Base-by-base conservation (phyloP, 2,329 filamentous ascomycete species). In the Metarhizium album region DNA sequence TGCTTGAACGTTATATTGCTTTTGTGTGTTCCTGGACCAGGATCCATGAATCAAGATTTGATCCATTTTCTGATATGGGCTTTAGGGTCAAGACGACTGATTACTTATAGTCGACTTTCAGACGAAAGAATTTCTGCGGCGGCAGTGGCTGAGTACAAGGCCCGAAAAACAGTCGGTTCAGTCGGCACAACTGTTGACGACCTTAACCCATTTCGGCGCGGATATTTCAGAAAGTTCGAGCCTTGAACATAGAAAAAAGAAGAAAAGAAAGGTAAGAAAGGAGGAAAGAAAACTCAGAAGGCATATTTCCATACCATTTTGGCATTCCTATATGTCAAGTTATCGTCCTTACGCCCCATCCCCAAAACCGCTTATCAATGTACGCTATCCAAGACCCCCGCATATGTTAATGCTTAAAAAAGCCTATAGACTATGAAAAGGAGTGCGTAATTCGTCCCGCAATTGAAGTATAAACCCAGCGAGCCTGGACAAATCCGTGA, bases 41-140 rank as follows among this genome's bases (percentile, higher is more conserved):
- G 22, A 5, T 8, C 14, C 16, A 5, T 14, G 6, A 23, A 9
- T 2, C 40, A 23, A 18, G 4, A 42, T 20, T 5, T 42, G 18
- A 9, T 20, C 18, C 18, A 42, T 42, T 20, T 2, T 16, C 38
- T 42, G 18, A 42, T 18, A 42, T 13, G 5, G 9, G 8, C 40
- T 23, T 11, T 46, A 90, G 86, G 90, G 93, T 93, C 90, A 20
- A 80, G 93, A 53, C 79, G 89, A 57, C 74, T 98, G 35, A 85
- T 97, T 48, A 95, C 90, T 0, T 97, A 97, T 66, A 77, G 82
- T 43, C 79, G 90, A 48, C 70, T 87, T 20, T 74, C 78, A 1
- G 82, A 88, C 58, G 70, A 63, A 11, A 70, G 75, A 33, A 74
- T 87, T 7, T 74, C 76, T 48, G 54, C 59, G 11, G 60, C 63